Evolutionary conservation across 148 eudicot species (phyloP).

Genomic region (Cornus kousa): DNA sequence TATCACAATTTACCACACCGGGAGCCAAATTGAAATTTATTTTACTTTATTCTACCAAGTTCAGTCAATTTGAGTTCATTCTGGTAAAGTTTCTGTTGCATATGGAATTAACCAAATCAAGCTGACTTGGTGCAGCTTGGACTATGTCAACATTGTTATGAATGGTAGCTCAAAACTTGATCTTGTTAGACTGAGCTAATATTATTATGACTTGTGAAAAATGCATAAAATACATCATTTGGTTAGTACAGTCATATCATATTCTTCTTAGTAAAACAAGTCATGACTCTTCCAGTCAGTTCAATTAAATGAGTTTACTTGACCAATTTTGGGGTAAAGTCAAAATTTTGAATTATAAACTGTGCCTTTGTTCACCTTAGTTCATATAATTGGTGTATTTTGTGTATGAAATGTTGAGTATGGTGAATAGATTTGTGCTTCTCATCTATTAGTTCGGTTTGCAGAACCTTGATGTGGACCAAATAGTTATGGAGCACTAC

Average conservation of each 20-base stretch:
- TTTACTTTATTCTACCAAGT: not conserved
- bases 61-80: conserved; percentile 2
- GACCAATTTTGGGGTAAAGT: not conserved
- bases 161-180: too few relatives aligned
- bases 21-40: not conserved
- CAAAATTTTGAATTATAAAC: not conserved
- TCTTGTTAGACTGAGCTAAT: too few relatives aligned
- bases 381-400: not conserved
- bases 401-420: not conserved
- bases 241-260: too few relatives aligned
- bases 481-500: conserved; percentile 80
- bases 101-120: not conserved
- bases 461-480: conserved; percentile 93
- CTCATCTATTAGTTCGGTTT: conserved; percentile 20
- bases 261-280: not conserved
- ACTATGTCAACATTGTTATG: not conserved
- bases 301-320: not conserved
- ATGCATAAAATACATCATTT: too few relatives aligned
- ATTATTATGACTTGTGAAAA: too few relatives aligned
- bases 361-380: not conserved
- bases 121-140: not conserved
- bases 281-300: not conserved
- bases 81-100: not conserved
- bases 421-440: not conserved
- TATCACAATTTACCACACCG: not conserved